These are phyloP conservation scores for Hymenochaete sp. DNA, from an alignment of 1,284 basidiomycete species.

Conservation along the genomic window DNA sequence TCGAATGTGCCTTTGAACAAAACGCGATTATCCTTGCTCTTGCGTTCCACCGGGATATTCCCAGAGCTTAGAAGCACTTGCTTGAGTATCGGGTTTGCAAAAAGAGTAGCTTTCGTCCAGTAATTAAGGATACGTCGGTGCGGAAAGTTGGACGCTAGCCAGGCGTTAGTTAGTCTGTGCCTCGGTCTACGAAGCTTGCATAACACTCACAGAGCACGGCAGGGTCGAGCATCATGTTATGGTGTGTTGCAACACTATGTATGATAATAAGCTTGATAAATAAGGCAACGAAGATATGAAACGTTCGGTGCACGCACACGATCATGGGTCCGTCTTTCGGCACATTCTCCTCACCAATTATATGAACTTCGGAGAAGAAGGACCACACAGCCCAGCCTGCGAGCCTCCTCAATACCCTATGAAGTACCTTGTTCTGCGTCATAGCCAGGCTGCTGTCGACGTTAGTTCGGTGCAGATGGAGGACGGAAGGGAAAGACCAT, in stretches of 20 bases:
- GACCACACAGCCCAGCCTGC: conserved; percentile 69
- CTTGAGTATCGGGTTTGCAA: conserved; percentile 65
- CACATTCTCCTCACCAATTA: conserved; percentile 80
- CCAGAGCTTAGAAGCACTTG: conserved; percentile 82
- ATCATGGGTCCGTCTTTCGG: conserved; percentile 79
- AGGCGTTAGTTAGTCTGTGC: conserved; percentile 18
- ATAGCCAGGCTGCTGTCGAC: too few species aligned
- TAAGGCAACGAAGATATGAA: conserved; percentile 13
- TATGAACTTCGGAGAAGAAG: conserved; percentile 81
- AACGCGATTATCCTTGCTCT: conserved; percentile 81
- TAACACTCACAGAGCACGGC: conserved; percentile 61
- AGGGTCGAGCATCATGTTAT: conserved; percentile 90
- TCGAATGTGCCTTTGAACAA: conserved; percentile 90
- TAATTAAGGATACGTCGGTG: conserved; percentile 79
- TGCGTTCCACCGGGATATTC: conserved; percentile 93
- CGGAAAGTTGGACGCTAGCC: conserved; percentile 68
- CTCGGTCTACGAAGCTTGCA: conserved; percentile 12
- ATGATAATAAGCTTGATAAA: conserved; percentile 5
- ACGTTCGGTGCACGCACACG: conserved; percentile 48
- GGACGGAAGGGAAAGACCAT: too few species aligned
- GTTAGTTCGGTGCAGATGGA: too few species aligned
- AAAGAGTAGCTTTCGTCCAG: conserved; percentile 85
- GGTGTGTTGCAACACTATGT: conserved; percentile 73
- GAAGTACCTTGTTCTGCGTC: conserved; percentile 37
- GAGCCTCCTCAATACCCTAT: conserved; percentile 57